Percentiles rank a stretch among this genome's conserved stretches.
phyloP scores from a whole-genome alignment of 306 rosid genomes.

The Vigna trinervia region DNA sequence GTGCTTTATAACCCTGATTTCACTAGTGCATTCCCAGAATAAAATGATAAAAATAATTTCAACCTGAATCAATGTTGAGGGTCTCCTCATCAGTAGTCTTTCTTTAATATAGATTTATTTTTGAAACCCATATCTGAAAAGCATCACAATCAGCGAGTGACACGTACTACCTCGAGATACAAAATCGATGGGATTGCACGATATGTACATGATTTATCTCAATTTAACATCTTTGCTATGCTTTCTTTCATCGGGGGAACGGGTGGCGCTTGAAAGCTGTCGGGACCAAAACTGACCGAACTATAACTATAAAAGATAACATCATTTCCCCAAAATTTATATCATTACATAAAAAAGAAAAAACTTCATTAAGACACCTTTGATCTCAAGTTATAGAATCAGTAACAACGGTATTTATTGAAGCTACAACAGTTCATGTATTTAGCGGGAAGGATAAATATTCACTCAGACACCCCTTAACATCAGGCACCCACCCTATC shows the following conservation, averaged over 20 bases:
- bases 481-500: slow-evolving; percentile 49
- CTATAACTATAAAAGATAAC: not conserved
- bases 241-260: not conserved
- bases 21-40: not conserved
- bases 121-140: not conserved
- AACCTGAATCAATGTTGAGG: not conserved
- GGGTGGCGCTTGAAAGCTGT: not conserved
- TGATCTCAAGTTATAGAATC: slow-evolving; percentile 3
- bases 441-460: not conserved
- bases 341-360: slow-evolving; percentile 10
- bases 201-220: not conserved
- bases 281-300: slow-evolving; percentile 6
- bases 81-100: not conserved
- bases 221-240: not conserved
- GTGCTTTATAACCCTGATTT: not conserved
- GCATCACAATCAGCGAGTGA: not conserved
- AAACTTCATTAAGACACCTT: not conserved
- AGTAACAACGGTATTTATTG: not conserved
- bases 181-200: not conserved
- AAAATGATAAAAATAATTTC: not conserved
- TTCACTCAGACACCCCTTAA: slow-evolving; percentile 13
- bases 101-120: slow-evolving; percentile 8
- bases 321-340: not conserved
- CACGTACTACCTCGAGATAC: not conserved
- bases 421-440: slow-evolving; percentile 38